Evolutionary conservation across 345 rosid genomes (phyloP).

Genomic region (Eucalyptus regnans): DNA sequence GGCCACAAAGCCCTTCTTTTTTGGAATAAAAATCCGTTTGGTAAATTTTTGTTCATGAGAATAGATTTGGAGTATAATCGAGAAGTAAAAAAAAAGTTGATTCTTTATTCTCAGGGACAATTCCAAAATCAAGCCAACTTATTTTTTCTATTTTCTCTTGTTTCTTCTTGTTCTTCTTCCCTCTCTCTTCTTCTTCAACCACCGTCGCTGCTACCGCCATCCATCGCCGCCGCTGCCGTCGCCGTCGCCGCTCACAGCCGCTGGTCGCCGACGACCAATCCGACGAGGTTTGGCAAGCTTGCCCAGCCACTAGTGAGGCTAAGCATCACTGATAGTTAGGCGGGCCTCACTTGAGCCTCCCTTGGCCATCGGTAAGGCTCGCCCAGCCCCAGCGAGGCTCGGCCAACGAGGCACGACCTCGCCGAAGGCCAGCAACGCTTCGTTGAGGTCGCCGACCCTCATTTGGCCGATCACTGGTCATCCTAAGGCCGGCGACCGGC

Average conservation of each 20-base stretch:
- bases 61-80: no score
- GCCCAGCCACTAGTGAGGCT: fast-evolving
- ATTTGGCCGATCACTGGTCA: fast-evolving
- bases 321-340: no score
- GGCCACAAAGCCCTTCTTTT: no score
- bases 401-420: fast-evolving
- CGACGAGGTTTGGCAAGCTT: fast-evolving
- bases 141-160: no score
- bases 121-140: no score
- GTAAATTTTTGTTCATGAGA: fast-evolving
- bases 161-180: no score
- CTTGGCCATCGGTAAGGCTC: fast-evolving
- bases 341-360: no score
- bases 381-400: fast-evolving
- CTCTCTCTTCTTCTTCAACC: no score
- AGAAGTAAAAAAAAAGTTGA: no score
- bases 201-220: fast-evolving
- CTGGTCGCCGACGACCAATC: fast-evolving
- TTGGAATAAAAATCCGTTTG: no score
- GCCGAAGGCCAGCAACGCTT: fast-evolving
- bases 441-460: fast-evolving
- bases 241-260: fast-evolving
- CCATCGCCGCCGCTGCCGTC: fast-evolving
- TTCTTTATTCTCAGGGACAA: no score
- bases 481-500: fast-evolving